Evolutionary conservation across 2,329 filamentous ascomycete genomes (phyloP).

Genomic region (Dactylellina sp.): DNA sequence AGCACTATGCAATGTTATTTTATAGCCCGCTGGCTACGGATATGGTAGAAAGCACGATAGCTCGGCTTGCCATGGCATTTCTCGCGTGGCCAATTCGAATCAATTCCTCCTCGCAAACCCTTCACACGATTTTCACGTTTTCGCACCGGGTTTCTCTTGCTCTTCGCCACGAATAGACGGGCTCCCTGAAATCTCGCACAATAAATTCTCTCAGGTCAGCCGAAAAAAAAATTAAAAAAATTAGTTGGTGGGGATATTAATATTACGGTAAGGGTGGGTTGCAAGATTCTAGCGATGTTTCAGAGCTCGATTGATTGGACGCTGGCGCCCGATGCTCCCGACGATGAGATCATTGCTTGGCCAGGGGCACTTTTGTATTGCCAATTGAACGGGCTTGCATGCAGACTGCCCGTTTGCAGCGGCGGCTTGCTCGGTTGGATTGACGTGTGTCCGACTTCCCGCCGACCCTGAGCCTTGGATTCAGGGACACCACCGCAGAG

Average conservation of each 20-base stretch:
- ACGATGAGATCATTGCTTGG: conserved; percentile 48
- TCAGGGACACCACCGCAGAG: conserved; percentile 34
- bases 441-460: conserved; percentile 46
- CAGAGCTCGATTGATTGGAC: conserved; percentile 41
- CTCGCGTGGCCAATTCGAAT: conserved; percentile 11
- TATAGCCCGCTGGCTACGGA: too few species aligned
- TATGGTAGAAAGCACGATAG: conserved; percentile 12
- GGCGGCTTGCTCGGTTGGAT: conserved; percentile 44
- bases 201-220: too few species aligned
- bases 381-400: too few species aligned
- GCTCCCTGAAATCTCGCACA: conserved; percentile 37
- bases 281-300: conserved; percentile 54
- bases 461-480: conserved; percentile 26
- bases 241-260: conserved; percentile 20
- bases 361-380: conserved; percentile 16
- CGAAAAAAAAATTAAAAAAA: background rate
- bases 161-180: conserved; percentile 45
- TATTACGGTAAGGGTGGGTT: conserved; percentile 46
- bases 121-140: conserved; percentile 27
- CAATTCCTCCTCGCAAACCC: conserved; percentile 22
- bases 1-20: background rate
- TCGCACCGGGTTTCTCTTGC: conserved; percentile 21
- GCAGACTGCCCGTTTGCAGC: conserved; percentile 51
- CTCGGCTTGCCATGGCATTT: conserved; percentile 21
- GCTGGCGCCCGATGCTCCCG: conserved; percentile 18